Conservation (phyloP, 1,284 basidiomycete species). For the Sphaerobolus stellatus region DNA sequence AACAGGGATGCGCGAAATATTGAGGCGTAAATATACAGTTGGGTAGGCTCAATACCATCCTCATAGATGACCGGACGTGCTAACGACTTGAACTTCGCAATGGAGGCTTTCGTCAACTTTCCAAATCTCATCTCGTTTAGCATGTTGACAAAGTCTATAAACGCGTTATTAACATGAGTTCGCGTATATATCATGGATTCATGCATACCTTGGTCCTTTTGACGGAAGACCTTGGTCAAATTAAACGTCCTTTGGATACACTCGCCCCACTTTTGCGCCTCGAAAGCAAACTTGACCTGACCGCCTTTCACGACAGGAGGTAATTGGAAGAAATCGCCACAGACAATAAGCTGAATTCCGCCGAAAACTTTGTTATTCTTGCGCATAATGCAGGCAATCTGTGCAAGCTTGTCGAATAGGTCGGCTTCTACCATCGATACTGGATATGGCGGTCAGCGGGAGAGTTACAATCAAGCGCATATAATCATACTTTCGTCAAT, state of each 20-base stretch:
- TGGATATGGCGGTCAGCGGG: constrained; percentile 31
- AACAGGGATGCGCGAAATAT: background rate
- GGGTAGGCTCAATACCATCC: constrained; percentile 79
- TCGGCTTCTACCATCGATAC: constrained; percentile 97
- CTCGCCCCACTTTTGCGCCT: constrained; percentile 81
- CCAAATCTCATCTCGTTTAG: constrained; percentile 91
- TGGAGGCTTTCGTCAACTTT: constrained; percentile 54
- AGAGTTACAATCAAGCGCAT: constrained; percentile 5
- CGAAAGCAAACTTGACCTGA: constrained; percentile 74
- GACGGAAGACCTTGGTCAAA: constrained; percentile 86
- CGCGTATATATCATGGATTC: background rate
- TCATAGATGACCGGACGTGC: constrained; percentile 58
- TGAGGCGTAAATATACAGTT: constrained; percentile 43
- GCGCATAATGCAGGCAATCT: constrained; percentile 63
- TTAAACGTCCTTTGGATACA: constrained; percentile 79
- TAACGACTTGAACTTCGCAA: constrained; percentile 60
- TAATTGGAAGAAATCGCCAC: constrained; percentile 96
- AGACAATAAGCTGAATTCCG: constrained; percentile 92
- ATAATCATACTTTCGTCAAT: constrained; percentile 82
- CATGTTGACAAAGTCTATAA: constrained; percentile 80
- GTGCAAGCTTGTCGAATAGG: constrained; percentile 84
- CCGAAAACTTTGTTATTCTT: constrained; percentile 78
- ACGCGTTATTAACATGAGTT: background rate
- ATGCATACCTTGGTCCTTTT: constrained; percentile 46
- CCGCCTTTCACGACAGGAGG: constrained; percentile 77